Base-by-base conservation (phyloP, 139 green algal genomes). In the Gonium pectorale region DNA sequence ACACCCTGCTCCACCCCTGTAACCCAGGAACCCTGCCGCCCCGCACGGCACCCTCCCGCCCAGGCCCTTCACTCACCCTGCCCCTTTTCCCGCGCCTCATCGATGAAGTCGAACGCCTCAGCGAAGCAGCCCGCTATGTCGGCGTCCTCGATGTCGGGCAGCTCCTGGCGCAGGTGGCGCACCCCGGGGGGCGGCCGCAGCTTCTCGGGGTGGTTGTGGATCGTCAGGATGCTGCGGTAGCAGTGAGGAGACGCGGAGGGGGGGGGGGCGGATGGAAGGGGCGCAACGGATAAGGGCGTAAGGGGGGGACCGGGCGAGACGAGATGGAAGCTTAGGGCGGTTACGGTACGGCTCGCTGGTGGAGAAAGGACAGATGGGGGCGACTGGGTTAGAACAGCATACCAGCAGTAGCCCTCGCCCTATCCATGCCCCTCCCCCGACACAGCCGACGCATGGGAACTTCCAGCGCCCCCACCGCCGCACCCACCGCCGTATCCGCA, bases 141-240 rank as follows among this genome's bases (percentile, higher is more conserved):
- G 15, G 71, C 71, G 13, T 77, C 92, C 27, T 94, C 90, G 11
- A 96, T 80, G 54, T 96, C 94, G 0, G 94, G 87, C 79, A 96
- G 74, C 79, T 59, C 13, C 40, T 81, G 73, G 4, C 43, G 56
- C 62, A 95, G 87, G 75, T 93, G 93, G 43, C 74, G 51, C 41
- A 93, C 75, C 3, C 81, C 63, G 2, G 81, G 38, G 0, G 85
- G 56, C 1, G 40, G 38, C 15, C 59, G 56, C 63, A 97, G 86
- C 73, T 94, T 92, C 69, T 95, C 90, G 2, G 91, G 92, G 83
- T 95, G 85, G 84, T 94, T 95, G 80, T 95, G 92, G 51, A 95
- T 90, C 11, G 91, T 95, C 17, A 94, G 62, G 7, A 95, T 64
- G 41, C 90, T 91, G 80, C 9, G 33, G 35, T 22, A 2, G 27